phyloP scores from a whole-genome alignment of 257 asterid genomes.

The Nicotiana paniculata region DNA sequence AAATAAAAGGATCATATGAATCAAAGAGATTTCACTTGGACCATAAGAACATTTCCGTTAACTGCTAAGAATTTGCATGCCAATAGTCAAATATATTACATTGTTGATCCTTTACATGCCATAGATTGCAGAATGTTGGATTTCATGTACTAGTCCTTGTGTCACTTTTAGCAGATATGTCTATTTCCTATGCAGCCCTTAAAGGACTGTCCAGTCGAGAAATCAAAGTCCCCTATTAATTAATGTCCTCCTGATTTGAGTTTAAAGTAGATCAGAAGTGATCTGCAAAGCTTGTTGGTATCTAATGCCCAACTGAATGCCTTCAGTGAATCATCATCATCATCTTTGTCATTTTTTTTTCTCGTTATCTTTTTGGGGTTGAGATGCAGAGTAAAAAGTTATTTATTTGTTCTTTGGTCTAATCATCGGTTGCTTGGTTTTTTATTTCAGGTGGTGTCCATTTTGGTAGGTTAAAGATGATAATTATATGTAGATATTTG shows the following conservation, averaged over 20 bases:
- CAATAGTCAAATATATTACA: neutral
- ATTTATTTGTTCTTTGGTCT: neutral
- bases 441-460: constrained; percentile 94
- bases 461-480: constrained; percentile 57
- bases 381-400: neutral
- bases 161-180: too few species aligned
- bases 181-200: too few species aligned
- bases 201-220: neutral
- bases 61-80: neutral
- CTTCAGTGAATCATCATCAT: neutral
- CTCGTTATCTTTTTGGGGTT: neutral
- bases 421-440: neutral
- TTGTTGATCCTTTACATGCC: neutral
- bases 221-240: neutral
- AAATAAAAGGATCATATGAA: neutral
- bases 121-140: neutral
- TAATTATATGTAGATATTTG: constrained; percentile 7
- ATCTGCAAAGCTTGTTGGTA: neutral
- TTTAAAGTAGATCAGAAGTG: neutral
- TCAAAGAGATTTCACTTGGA: neutral
- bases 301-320: neutral
- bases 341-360: neutral
- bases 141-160: neutral
- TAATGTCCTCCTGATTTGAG: neutral
- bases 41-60: neutral